phyloP scores from a whole-genome alignment of 2,329 filamentous ascomycete genomes.

The Pseudogymnoascus verrucosus region DNA sequence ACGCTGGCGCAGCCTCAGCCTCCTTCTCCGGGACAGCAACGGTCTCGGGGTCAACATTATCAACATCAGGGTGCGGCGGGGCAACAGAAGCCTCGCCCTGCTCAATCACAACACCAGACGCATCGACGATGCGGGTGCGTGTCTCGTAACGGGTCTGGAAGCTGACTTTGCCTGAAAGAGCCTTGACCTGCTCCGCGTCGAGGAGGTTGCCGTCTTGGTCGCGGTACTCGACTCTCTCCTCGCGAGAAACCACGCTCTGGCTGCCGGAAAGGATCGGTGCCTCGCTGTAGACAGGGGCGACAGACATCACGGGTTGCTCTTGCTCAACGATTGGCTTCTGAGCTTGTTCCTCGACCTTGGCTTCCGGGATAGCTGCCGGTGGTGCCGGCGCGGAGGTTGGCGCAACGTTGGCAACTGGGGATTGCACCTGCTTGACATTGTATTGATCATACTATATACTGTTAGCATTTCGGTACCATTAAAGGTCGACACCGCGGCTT shows the following conservation, averaged over 20 bases:
- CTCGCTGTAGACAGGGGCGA: conserved; percentile 19
- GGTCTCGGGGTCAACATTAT: conserved; percentile 54
- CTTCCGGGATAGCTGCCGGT: conserved; percentile 16
- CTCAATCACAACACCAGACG: conserved; percentile 64
- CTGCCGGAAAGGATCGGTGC: conserved; percentile 16
- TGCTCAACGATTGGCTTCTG: conserved; percentile 24
- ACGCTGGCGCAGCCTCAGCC: conserved; percentile 33
- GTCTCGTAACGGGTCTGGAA: conserved; percentile 96
- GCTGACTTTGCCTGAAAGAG: conserved; percentile 83
- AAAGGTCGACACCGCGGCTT: background rate
- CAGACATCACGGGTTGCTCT: conserved; percentile 20
- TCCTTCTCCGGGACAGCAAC: conserved; percentile 31
- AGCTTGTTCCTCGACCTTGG: conserved; percentile 13
- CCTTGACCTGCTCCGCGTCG: conserved; percentile 72
- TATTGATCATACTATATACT: background rate
- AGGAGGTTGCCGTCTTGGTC: conserved; percentile 90
- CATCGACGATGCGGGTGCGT: conserved; percentile 76
- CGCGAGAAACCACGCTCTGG: conserved; percentile 36
- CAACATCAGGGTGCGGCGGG: conserved; percentile 33
- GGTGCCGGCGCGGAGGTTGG: conserved; percentile 21
- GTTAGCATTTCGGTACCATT: background rate
- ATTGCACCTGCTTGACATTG: background rate
- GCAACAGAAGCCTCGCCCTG: conserved; percentile 18
- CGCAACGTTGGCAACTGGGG: conserved; percentile 10
- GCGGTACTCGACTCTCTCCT: conserved; percentile 87